Conservation (phyloP, 2,329 filamentous ascomycete species). For the Lachnellula subtilissima region DNA sequence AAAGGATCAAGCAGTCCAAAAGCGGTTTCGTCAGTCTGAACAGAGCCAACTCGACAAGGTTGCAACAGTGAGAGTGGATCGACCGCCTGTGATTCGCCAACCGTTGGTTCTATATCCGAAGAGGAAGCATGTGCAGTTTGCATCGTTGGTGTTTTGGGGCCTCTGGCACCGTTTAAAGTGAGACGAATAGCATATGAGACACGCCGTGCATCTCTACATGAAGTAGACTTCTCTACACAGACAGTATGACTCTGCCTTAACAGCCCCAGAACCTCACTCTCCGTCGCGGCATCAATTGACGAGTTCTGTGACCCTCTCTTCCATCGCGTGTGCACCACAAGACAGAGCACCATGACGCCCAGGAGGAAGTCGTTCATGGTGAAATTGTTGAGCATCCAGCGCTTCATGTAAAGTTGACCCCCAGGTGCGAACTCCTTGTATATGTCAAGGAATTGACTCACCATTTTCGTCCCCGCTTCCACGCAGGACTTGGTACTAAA, state of each 20-base stretch:
- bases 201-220: conserved; percentile 12
- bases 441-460: conserved; percentile 23
- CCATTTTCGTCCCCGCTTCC: conserved; percentile 19
- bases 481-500: conserved; percentile 20
- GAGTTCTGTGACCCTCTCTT: conserved; percentile 3
- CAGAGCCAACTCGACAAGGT: conserved; percentile 2
- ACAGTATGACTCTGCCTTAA: conserved; percentile 6
- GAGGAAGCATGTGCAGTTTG: not conserved
- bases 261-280: conserved; percentile 1
- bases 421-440: conserved; percentile 26
- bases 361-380: conserved; percentile 29
- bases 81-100: not conserved
- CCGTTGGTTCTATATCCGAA: not conserved
- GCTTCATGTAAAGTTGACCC: conserved; percentile 20
- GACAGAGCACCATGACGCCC: conserved; percentile 25
- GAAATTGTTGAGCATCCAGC: conserved; percentile 27
- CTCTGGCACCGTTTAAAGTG: conserved; percentile 9
- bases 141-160: not conserved
- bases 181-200: conserved; percentile 16
- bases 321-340: conserved; percentile 17
- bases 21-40: conserved; percentile 4
- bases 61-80: not conserved
- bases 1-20: conserved; percentile 20
- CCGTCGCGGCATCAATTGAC: not conserved
- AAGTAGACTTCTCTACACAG: conserved; percentile 12